Evolutionary conservation across 768 basidiomycete species (phyloP), one percentile per base, ranked within the genome.

Genomic region (Phlebiopsis gigantea): DNA sequence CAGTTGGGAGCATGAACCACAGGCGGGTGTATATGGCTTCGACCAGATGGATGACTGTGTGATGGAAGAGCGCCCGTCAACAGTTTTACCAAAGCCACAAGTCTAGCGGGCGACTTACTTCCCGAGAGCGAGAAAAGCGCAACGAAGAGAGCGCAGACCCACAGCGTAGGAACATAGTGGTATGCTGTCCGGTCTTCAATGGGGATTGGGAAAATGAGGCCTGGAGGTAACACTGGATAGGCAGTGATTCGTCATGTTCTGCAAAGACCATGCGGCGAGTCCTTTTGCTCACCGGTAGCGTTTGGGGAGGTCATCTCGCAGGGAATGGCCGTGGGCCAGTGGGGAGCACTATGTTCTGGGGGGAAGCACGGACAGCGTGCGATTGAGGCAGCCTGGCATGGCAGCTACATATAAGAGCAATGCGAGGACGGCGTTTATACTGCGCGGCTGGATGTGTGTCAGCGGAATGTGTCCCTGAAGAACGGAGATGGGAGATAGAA

Each of bases 1-100:
- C 67, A 1, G 73, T 75, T 8, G 68, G 67, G 42, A 70, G 46
- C 34, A 75, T 60, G 67, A 69, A 75, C 66, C 71, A 73, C 15
- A 69, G 47, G 5, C 69, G 65, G 55, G 58, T 70, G 42, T 60
- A 61, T 2, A 67, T 34, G 0, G 73, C 68, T 54, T 75, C 67
- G 24, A 15, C 57, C 14, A 69, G 24, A 41, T 71, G 69, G 4
- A 69, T 17, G n/a, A 61, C 68, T 71, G 48, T 0, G 25, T 25
- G 52, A 43, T 6, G 14, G 25, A 4, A 53, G 7, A 19, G 22
- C 44, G 52, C 21, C 21, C 30, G 31, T 12, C 7, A 41, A 45
- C 22, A 10, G 2, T 30, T 29, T 2, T 51, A 5, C 43, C 29
- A 6, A 26, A 15, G 7, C 29, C 4, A 8, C 5, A 22, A 15